Evolutionary conservation across 2,329 filamentous ascomycete genomes (phyloP), one percentile per base, ranked within the genome.

Genomic region (Ascosphaera acerosa): DNA sequence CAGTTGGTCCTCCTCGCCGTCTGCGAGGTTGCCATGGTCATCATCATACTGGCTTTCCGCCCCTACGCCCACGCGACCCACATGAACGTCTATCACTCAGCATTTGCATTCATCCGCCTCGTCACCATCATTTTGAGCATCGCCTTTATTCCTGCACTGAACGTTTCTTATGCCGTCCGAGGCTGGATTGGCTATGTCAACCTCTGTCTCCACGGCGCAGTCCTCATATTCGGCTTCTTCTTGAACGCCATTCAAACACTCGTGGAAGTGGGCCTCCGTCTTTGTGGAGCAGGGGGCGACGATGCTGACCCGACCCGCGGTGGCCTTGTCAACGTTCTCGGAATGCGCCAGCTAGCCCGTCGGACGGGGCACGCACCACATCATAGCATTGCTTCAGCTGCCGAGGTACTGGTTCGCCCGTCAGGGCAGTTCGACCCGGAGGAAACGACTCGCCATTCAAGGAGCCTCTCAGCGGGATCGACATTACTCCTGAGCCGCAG

Each of bases 101-200:
- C 81, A 37, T 91, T 92, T 50, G 68, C 81, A 1, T 55, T 64
- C 2, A 58, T 90, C 10, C 70, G 87, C 19, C 71, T 92, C 18
- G 53, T 77, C 30, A 74, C 74, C 0, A 64, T 81, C 29, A 57
- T 84, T 33, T 55, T 84, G 33, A 80, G 76, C 59, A 66, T 81
- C 19, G 61, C 82, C 1, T 97, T 97, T 48, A 69, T 82, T 9
- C 80, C 84, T 1, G 74, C 75, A 1, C 61, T 97, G 3, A 72
- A 70, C 15, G 71, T 92, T 4, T 65, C 66, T 0, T 74, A 89
- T 44, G 68, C 74, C 0, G 59, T 76, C 1, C 89, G 82, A 48
- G 81, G 82, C 3, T 97, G 87, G 87, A 76, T 94, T 40, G 87
- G 82, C 22, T 97, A 97, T 48, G 69, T 73, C 16, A 89, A 94